Conservation (phyloP, 78 protist genomes). For the Planoprotostelium fungivorum region DNA sequence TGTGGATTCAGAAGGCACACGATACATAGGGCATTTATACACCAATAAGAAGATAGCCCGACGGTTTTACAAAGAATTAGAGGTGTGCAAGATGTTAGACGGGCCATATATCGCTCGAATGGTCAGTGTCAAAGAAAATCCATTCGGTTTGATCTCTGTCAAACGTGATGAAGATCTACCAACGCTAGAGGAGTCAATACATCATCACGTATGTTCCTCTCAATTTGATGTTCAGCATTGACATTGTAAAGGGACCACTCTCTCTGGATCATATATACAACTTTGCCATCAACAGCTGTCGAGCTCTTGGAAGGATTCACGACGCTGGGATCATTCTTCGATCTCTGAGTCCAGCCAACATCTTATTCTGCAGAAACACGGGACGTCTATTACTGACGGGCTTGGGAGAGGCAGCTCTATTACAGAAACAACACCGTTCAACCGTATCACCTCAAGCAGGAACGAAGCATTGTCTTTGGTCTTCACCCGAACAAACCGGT, state of each 20-base stretch:
- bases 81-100: too few species aligned
- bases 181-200: too few species aligned
- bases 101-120: too few species aligned
- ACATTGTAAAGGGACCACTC: background rate
- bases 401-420: background rate
- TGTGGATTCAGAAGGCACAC: too few species aligned
- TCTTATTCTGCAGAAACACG: background rate
- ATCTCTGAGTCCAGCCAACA: background rate
- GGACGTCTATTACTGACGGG: background rate
- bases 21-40: too few species aligned
- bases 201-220: too few species aligned
- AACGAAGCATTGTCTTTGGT: background rate
- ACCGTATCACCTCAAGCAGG: background rate
- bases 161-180: too few species aligned
- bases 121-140: too few species aligned
- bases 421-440: background rate
- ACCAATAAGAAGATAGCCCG: too few species aligned
- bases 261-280: background rate
- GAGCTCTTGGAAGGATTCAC: background rate
- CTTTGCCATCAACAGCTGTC: background rate
- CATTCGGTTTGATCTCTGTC: too few species aligned
- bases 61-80: too few species aligned
- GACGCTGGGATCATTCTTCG: background rate
- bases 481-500: background rate
- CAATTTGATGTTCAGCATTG: too few species aligned